Percentiles rank a stretch among this genome's conserved stretches.
phyloP scores from a whole-genome alignment of 78 protist species.

The Reticulomyxa filosa region DNA sequence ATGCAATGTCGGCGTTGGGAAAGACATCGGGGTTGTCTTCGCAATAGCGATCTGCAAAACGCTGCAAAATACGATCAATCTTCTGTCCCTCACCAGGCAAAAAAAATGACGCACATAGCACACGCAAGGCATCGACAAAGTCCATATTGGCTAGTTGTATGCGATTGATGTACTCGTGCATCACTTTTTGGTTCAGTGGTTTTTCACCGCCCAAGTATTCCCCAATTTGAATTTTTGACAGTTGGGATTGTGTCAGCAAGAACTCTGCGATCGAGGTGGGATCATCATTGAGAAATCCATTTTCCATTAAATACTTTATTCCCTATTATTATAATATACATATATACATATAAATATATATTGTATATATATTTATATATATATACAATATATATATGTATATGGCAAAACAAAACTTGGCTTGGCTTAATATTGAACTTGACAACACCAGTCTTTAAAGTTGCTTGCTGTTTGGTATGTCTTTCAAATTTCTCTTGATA shows the following conservation, averaged over 20 bases:
- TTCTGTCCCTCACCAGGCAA: constrained; percentile 88
- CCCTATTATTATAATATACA: no score
- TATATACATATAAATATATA: no score
- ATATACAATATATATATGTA: no score
- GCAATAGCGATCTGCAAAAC: constrained; percentile 62
- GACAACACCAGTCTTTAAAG: constrained; percentile 29
- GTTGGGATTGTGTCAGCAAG: background rate
- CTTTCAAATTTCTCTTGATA: no score
- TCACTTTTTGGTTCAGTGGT: constrained; percentile 7
- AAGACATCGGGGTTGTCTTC: background rate
- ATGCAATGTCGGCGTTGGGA: background rate
- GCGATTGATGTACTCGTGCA: constrained; percentile 44
- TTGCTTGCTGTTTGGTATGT: no score
- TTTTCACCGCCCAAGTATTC: no score
- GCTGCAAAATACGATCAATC: constrained; percentile 65
- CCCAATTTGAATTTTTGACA: background rate
- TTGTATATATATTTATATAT: no score
- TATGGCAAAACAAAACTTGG: no score
- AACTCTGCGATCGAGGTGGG: constrained; percentile 42
- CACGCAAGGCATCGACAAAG: constrained; percentile 63
- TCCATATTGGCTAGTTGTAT: constrained; percentile 29
- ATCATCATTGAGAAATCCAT: constrained; percentile 22
- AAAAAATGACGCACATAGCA: constrained; percentile 39
- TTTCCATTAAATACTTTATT: constrained; percentile 12
- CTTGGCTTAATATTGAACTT: constrained; percentile 50